Conservation (phyloP, 2,329 filamentous ascomycete genomes). For the Pezicula carpinea region DNA sequence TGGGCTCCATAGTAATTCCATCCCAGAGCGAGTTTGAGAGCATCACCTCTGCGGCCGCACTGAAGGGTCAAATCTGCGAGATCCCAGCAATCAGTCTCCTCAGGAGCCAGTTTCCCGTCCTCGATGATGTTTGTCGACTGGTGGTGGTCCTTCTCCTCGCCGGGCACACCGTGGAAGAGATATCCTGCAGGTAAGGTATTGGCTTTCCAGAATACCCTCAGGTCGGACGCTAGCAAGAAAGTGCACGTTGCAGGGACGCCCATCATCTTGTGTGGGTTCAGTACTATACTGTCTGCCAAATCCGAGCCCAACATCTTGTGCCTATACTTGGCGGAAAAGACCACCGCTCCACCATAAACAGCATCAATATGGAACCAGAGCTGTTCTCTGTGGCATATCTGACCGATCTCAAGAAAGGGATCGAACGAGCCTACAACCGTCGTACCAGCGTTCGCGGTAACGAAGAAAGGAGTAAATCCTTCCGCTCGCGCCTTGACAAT, state of each 20-base stretch:
- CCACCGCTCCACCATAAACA: conserved; percentile 81
- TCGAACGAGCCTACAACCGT: conserved; percentile 91
- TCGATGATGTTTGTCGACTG: no score
- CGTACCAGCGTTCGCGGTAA: conserved; percentile 92
- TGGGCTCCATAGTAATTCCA: conserved; percentile 84
- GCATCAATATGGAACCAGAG: conserved; percentile 94
- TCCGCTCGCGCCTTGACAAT: conserved; percentile 57
- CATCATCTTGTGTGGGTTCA: conserved; percentile 98
- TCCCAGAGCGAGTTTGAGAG: conserved; percentile 78
- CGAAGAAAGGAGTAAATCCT: conserved; percentile 82
- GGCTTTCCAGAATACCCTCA: conserved; percentile 71
- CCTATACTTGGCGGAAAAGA: conserved; percentile 65
- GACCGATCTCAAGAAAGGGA: conserved; percentile 65
- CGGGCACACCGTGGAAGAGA: conserved; percentile 55
- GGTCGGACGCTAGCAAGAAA: conserved; percentile 76
- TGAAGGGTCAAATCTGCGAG: conserved; percentile 89
- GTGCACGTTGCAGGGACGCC: conserved; percentile 86
- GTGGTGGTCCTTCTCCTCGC: no score
- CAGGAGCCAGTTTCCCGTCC: no score
- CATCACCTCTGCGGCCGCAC: conserved; percentile 82
- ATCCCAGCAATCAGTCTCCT: conserved; percentile 67
- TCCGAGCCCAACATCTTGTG: conserved; percentile 65
- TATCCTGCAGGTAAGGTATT: conserved; percentile 88
- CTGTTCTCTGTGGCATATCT: conserved; percentile 64
- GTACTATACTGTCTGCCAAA: conserved; percentile 74